phyloP scores from a whole-genome alignment of 202 grass and related monocot genomes.

The Setaria viridis region DNA sequence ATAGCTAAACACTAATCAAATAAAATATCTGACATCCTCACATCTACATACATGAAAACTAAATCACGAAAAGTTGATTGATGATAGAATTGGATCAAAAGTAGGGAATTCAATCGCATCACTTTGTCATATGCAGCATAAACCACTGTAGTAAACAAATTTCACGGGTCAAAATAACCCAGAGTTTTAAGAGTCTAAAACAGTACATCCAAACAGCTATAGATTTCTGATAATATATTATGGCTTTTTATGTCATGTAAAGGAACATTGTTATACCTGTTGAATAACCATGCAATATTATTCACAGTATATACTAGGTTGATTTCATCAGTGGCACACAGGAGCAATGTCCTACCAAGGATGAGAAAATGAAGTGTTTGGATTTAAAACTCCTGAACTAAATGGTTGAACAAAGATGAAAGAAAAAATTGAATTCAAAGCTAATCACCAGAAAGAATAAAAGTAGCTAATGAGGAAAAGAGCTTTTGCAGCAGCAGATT shows the following conservation, averaged over 20 bases:
- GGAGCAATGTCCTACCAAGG: slow-evolving; percentile 7
- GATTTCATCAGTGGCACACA: neutral
- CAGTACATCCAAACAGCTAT: slow-evolving; percentile 19
- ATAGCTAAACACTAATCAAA: slow-evolving; percentile 6
- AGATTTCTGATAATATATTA: slow-evolving; percentile 9
- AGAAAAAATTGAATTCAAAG: neutral
- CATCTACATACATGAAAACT: slow-evolving; percentile 10
- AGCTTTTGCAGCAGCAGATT: slow-evolving; percentile 33
- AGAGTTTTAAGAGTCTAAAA: slow-evolving; percentile 23
- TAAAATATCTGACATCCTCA: slow-evolving; percentile 28
- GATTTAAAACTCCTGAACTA: slow-evolving; percentile 25
- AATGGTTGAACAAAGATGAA: slow-evolving; percentile 28
- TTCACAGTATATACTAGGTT: slow-evolving; percentile 9
- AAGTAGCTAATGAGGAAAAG: slow-evolving; percentile 33
- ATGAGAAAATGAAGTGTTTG: slow-evolving; percentile 11
- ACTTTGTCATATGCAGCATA: slow-evolving; percentile 36
- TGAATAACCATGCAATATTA: slow-evolving; percentile 2
- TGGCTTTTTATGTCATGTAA: neutral
- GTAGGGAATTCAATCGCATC: slow-evolving; percentile 10
- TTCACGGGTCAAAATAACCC: neutral
- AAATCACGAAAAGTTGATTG: slow-evolving; percentile 22
- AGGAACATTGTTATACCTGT: neutral
- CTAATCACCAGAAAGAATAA: slow-evolving; percentile 13
- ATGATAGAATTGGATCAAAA: slow-evolving; percentile 13
- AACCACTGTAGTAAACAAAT: neutral